These are phyloP conservation scores for Fusarium nodosum DNA, from an alignment of 2,329 filamentous ascomycete species.

Conservation along the genomic window DNA sequence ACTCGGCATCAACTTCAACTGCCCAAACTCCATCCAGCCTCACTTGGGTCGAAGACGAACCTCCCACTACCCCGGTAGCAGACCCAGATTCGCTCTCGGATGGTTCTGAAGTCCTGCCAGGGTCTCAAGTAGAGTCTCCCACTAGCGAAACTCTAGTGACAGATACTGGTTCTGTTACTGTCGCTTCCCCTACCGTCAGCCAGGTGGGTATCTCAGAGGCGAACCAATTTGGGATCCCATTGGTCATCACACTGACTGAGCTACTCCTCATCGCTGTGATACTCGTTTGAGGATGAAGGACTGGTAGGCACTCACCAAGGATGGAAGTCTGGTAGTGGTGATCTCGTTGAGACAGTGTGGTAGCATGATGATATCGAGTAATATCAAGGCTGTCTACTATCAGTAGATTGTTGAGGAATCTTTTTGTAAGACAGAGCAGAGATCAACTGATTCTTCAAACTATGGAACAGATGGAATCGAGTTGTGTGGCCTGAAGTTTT, in stretches of 20 bases:
- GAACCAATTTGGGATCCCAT: slow-evolving; percentile 36
- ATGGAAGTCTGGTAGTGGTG: background rate
- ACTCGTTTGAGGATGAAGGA: slow-evolving; percentile 3
- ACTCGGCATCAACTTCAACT: background rate
- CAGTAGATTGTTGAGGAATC: background rate
- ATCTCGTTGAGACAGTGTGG: background rate
- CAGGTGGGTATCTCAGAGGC: slow-evolving; percentile 50
- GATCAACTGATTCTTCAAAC: background rate
- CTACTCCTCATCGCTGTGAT: slow-evolving; percentile 49
- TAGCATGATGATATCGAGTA: background rate
- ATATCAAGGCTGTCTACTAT: background rate
- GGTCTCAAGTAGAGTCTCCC: background rate
- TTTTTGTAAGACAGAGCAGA: background rate
- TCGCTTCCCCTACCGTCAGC: slow-evolving; percentile 44
- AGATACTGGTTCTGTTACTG: slow-evolving; percentile 35
- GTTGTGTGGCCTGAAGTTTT: background rate
- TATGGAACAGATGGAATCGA: background rate
- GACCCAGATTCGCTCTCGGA: slow-evolving; percentile 8
- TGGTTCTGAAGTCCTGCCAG: slow-evolving; percentile 2
- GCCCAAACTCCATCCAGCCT: slow-evolving; percentile 8
- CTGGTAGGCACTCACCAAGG: background rate
- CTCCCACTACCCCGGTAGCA: background rate
- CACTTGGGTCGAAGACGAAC: slow-evolving; percentile 3
- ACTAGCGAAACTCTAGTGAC: slow-evolving; percentile 28
- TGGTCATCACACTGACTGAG: slow-evolving; percentile 44